Conservation (phyloP, 2,329 filamentous ascomycete genomes). For the Paracamarosporium sp. region DNA sequence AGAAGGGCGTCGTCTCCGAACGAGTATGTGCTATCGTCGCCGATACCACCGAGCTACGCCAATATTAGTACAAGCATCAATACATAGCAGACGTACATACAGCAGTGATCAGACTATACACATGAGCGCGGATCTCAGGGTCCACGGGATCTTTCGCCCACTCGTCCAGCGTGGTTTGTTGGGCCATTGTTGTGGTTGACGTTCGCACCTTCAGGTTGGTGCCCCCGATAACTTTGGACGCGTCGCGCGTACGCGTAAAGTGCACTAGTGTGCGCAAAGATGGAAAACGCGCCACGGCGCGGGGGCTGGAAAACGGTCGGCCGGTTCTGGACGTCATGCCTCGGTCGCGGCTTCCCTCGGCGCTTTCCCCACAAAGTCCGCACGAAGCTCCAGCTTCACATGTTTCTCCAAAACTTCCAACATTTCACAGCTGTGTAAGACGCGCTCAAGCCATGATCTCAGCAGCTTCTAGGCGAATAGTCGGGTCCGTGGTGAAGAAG, state of each 20-base stretch:
- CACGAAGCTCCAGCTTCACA: slow-evolving; percentile 22
- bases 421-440: neutral
- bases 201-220: slow-evolving; percentile 14
- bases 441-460: slow-evolving; percentile 34
- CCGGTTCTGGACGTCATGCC: slow-evolving; percentile 29
- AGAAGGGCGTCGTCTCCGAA: slow-evolving; percentile 93
- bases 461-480: slow-evolving; percentile 34
- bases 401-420: slow-evolving; percentile 12
- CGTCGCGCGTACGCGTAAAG: slow-evolving; percentile 42
- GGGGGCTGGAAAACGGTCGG: slow-evolving; percentile 1
- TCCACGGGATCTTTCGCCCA: slow-evolving; percentile 67
- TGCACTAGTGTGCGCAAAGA: slow-evolving; percentile 25
- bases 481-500: slow-evolving; percentile 27
- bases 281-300: slow-evolving; percentile 30
- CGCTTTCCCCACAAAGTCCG: slow-evolving; percentile 7
- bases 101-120: slow-evolving; percentile 92
- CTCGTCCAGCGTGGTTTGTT: slow-evolving; percentile 49
- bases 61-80: slow-evolving; percentile 16
- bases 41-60: slow-evolving; percentile 81
- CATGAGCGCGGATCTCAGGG: slow-evolving; percentile 89
- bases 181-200: slow-evolving; percentile 43
- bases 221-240: slow-evolving; percentile 26
- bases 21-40: slow-evolving; percentile 81
- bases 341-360: slow-evolving; percentile 38
- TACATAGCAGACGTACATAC: slow-evolving; percentile 58